Conservation (phyloP, 257 asterid genomes). For the Eucommia ulmoides region DNA sequence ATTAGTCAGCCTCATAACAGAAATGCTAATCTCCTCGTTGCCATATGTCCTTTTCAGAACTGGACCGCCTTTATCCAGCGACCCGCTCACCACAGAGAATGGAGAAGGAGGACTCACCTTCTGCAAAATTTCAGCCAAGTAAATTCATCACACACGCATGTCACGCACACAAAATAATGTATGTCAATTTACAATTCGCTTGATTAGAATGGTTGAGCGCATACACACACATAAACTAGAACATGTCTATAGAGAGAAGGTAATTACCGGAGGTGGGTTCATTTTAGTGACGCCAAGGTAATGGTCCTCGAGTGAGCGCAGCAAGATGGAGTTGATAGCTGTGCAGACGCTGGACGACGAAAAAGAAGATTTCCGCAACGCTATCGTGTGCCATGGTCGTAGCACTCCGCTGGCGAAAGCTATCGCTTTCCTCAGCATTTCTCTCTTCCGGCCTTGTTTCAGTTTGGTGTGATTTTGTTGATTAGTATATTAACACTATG, state of each 20-base stretch:
- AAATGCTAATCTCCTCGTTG: constrained; percentile 66
- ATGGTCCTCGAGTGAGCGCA: constrained; percentile 92
- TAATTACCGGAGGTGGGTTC: constrained; percentile 77
- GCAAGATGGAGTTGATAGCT: constrained; percentile 56
- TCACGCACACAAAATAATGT: background rate
- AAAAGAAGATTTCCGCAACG: constrained; percentile 27
- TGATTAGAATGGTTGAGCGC: background rate
- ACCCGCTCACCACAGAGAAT: constrained; percentile 67
- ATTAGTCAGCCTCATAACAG: constrained; percentile 68
- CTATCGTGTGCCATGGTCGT: constrained; percentile 28
- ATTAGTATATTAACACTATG: no score
- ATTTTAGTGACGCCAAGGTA: constrained; percentile 71
- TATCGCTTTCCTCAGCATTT: constrained; percentile 46
- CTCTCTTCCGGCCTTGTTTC: background rate
- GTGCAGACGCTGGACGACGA: constrained; percentile 35
- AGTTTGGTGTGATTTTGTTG: no score
- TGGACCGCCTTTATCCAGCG: constrained; percentile 68
- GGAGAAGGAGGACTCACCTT: constrained; percentile 91
- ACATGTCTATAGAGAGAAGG: background rate
- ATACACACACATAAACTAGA: background rate
- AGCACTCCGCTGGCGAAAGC: constrained; percentile 26
- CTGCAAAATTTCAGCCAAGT: constrained; percentile 22
- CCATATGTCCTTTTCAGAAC: constrained; percentile 54
- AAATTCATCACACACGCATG: background rate
- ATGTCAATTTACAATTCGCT: background rate